Evolutionary conservation across 2,329 filamentous ascomycete species (phyloP), one percentile per base, ranked within the genome.

Genomic region (Piedraia hortae): DNA sequence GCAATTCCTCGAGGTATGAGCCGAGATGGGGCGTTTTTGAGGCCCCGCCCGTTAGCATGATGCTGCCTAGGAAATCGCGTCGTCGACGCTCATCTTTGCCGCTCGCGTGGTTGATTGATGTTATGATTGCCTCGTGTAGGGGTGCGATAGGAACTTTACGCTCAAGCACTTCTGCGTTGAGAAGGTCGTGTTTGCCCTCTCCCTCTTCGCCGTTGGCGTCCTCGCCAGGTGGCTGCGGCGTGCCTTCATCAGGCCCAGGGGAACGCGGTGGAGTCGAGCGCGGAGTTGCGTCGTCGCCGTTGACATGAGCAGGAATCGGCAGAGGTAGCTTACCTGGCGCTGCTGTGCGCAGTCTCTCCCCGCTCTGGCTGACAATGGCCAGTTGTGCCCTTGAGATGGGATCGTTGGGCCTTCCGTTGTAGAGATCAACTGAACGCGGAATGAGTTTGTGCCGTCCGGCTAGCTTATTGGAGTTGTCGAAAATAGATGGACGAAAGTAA

Each of bases 371-470:
- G 23, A 58, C 55, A 14, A 69, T 55, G 19, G 58, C 68, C 5
- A 75, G 53, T 46, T 97, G 85, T 4, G 85, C 82, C 5, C 67
- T 56, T 0, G 85, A 90, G 2, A 66, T 52, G 1, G 85, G 85
- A 39, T 97, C 85, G 41, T 93, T 89, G 1, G 80, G 75, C 7
- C 82, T 71, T 13, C 71, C 67, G 29, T 93, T 85, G 44, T 97
- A 97, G 7, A 88, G 65, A 41, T 97, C 89, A 35, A 80, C 78
- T 0, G 82, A 91, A 16, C 74, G 69, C 24, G 75, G 68, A 14
- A 93, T 64, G 11, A 93, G 54, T 37, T 70, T 78, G 31, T 77
- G 63, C 21, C 82, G 65, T 18, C 74, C 69, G 10, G 57, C 52
- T 6, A 93, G 59, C 50, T 97, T 97, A 16, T 59, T 49, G 13